phyloP scores from a whole-genome alignment of 2,329 filamentous ascomycete genomes.

The Coccinonectria pachysandricola region DNA sequence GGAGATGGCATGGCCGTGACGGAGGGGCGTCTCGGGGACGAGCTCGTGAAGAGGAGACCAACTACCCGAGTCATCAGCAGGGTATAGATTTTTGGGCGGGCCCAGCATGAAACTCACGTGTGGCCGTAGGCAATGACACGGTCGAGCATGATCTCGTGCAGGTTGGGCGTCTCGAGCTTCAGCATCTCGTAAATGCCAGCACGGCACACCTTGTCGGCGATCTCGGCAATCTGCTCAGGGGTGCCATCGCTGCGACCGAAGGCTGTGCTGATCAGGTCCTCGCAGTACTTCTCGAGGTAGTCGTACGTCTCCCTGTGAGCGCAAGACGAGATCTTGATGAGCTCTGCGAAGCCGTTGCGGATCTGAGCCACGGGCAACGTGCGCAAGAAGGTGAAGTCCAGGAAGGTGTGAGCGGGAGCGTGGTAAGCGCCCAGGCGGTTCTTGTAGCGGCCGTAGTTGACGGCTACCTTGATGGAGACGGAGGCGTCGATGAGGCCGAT shows the following conservation, averaged over 20 bases:
- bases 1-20: conserved; percentile 64
- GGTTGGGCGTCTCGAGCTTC: conserved; percentile 61
- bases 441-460: conserved; percentile 69
- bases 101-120: conserved; percentile 47
- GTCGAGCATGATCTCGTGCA: conserved; percentile 64
- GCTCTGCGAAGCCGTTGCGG: conserved; percentile 62
- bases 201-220: conserved; percentile 58
- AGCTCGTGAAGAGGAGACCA: conserved; percentile 67
- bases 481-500: conserved; percentile 68
- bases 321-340: conserved; percentile 68
- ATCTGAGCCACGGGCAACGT: conserved; percentile 58
- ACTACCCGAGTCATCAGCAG: too few relatives aligned
- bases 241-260: conserved; percentile 54
- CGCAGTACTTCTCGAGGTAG: conserved; percentile 58
- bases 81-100: too few relatives aligned
- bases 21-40: conserved; percentile 55
- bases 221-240: conserved; percentile 42
- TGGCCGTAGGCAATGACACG: conserved; percentile 66
- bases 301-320: conserved; percentile 57
- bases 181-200: conserved; percentile 63
- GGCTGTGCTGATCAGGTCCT: conserved; percentile 52
- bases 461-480: conserved; percentile 68
- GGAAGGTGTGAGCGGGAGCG: conserved; percentile 60
- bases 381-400: conserved; percentile 63
- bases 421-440: conserved; percentile 66